Percentiles rank a stretch among this genome's conserved stretches.
Conservation (phyloP, 192 early-diverging fungal species). For the Backusella morwellensis region DNA sequence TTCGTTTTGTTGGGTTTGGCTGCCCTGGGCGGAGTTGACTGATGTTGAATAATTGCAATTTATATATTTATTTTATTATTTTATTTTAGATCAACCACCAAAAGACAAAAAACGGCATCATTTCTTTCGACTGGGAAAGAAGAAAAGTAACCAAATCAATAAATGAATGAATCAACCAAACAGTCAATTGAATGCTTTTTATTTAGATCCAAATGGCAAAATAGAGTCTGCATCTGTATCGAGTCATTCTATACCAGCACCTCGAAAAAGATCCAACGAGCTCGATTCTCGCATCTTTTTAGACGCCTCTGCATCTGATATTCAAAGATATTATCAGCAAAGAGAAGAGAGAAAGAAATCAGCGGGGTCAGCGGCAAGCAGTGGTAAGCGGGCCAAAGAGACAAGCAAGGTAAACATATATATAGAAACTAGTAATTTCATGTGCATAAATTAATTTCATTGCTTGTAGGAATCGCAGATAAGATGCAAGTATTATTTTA, state of each 20-base stretch:
- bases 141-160: slow-evolving; percentile 18
- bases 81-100: slow-evolving; percentile 13
- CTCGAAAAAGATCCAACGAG: slow-evolving; percentile 27
- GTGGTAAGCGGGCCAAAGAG: not conserved
- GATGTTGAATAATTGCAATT: not conserved
- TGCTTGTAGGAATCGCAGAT: not conserved
- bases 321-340: slow-evolving; percentile 11
- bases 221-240: not conserved
- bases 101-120: slow-evolving; percentile 23
- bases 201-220: not conserved
- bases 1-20: not conserved
- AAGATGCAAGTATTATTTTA: not conserved
- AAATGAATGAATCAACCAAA: not conserved
- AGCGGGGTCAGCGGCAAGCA: not conserved
- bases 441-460: not conserved
- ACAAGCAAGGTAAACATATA: not conserved
- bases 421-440: not conserved
- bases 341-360: slow-evolving; percentile 18
- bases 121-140: slow-evolving; percentile 32
- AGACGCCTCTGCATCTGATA: slow-evolving; percentile 10
- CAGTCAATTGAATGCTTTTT: not conserved
- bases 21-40: slow-evolving; percentile 12
- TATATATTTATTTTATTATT: not conserved
- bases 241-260: not conserved
- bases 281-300: not conserved